Evolutionary conservation across 1,139 yeast species (phyloP), one percentile per base, ranked within the genome.

Genomic region (Diutina sp.): DNA sequence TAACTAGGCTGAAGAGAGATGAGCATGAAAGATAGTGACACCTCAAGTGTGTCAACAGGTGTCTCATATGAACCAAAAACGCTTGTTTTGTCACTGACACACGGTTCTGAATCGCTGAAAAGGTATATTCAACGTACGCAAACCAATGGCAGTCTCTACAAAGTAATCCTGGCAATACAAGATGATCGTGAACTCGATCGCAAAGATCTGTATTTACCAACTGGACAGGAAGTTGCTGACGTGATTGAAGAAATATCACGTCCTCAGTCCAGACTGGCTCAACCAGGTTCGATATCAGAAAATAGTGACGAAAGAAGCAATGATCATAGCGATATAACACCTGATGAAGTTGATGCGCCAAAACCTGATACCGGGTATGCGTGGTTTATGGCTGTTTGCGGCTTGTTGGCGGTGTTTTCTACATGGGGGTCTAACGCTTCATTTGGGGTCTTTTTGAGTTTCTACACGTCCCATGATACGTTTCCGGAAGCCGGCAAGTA

Each of bases 381-480:
- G 79, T 60, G 90, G 89, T 1, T 87, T 93, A 90, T 79, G 84
- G 7, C 46, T 12, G 18, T 38, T n/a, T 38, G 54, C 28, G 54
- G 32, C 12, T 72, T 80, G 66, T 63, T 78, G 54, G 66, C 73
- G 30, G 66, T 69, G 35, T 73, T 83, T 54, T 77, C 82, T 38
- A 80, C 90, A 1, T 87, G 95, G 95, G 95, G 95, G 28, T 74
- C 84, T 54, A 85, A 84, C 63, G 80, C 88, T 5, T 79, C 82
- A 0, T 87, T 77, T 64, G 91, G 93, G 55, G 85, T 87, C 4
- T 85, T 81, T 62, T 69, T 87, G 45, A 77, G 81, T 46, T 83
- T 73, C 63, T 87, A 84, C 64, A 65, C 83, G 29, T 65, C 72
- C 16, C 30, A 60, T 9, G 67, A 77, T 55, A 69, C 72, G 1